These are phyloP conservation scores for Neurospora hispaniola DNA, from an alignment of 495 filamentous ascomycete species.

Conservation along the genomic window DNA sequence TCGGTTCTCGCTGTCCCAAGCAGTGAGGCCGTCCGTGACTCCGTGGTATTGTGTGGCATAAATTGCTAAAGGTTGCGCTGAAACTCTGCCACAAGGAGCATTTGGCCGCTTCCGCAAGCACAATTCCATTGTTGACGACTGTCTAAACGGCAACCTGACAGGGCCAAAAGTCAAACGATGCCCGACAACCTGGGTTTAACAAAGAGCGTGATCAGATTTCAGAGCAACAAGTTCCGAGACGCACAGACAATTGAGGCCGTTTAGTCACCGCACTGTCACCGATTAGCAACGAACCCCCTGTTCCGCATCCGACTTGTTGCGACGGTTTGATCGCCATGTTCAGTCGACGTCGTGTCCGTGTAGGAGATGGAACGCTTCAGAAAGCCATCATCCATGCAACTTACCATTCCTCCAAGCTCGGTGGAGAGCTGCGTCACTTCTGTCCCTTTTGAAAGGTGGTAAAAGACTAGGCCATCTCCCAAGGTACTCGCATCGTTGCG, in stretches of 20 bases:
- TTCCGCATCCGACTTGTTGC: slow-evolving; percentile 12
- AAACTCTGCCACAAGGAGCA: background rate
- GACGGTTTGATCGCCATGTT: slow-evolving; percentile 15
- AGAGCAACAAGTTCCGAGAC: slow-evolving; percentile 16
- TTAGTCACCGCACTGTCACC: background rate
- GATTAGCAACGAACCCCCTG: slow-evolving; percentile 2
- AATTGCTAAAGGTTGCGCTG: background rate
- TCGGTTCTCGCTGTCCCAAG: background rate
- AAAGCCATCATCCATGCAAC: slow-evolving; percentile 15
- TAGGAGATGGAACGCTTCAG: slow-evolving; percentile 12
- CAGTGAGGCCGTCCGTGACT: background rate
- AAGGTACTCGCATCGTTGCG: background rate
- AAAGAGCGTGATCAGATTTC: slow-evolving; percentile 13
- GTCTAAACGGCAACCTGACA: slow-evolving; percentile 13
- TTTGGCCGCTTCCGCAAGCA: slow-evolving; percentile 1
- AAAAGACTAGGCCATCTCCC: background rate
- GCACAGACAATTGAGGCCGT: slow-evolving; percentile 17
- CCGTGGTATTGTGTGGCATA: background rate
- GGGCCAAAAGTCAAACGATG: slow-evolving; percentile 11
- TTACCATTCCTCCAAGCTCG: slow-evolving; percentile 10
- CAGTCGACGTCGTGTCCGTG: slow-evolving; percentile 13
- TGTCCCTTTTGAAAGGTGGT: background rate
- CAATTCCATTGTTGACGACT: slow-evolving; percentile 15
- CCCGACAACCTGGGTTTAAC: slow-evolving; percentile 13
- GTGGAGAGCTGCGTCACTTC: background rate